A percentile compares a stretch with the other conserved stretches of the same genome.
Conservation (phyloP, 225 moss, liverwort and hornwort species). For the Physcomitrellopsis africana region DNA sequence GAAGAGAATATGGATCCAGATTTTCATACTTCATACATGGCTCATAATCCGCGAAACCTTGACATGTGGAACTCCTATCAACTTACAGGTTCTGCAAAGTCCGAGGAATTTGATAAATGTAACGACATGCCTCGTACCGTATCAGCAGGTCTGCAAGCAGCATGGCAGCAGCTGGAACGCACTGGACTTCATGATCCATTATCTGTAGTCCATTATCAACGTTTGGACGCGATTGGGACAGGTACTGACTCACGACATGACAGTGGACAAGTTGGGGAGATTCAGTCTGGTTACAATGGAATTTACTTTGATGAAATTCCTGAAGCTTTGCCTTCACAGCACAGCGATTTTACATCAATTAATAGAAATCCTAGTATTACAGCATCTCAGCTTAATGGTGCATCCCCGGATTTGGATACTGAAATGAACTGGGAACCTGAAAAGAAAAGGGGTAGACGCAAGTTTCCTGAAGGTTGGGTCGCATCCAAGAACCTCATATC, state of each 20-base stretch:
- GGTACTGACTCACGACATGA: neutral
- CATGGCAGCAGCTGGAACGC: conserved; percentile 9
- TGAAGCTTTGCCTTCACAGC: conserved; percentile 10
- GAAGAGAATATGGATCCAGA: neutral
- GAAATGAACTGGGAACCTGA: conserved; percentile 2
- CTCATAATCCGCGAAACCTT: conserved; percentile 21
- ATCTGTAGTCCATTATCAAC: neutral
- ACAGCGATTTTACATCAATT: neutral
- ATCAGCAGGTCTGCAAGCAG: conserved; percentile 12
- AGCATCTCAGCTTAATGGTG: conserved; percentile 15
- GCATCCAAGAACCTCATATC: conserved; percentile 37
- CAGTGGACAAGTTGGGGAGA: conserved; percentile 4
- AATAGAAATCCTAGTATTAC: conserved; percentile 16
- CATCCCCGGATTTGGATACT: conserved; percentile 5
- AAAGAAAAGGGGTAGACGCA: conserved; percentile 27
- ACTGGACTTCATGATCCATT: conserved; percentile 12
- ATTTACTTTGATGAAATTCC: conserved; percentile 6
- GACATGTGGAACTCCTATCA: conserved; percentile 18
- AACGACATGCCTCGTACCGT: conserved; percentile 2
- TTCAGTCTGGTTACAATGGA: neutral
- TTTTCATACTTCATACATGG: conserved; percentile 13
- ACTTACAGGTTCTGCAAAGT: neutral
- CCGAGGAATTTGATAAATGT: neutral
- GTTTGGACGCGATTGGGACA: conserved; percentile 15
- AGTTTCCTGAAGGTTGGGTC: conserved; percentile 27